These are phyloP conservation scores for Emmonsiellopsis sp. DNA, from an alignment of 2,329 filamentous ascomycete genomes.

Conservation along the genomic window DNA sequence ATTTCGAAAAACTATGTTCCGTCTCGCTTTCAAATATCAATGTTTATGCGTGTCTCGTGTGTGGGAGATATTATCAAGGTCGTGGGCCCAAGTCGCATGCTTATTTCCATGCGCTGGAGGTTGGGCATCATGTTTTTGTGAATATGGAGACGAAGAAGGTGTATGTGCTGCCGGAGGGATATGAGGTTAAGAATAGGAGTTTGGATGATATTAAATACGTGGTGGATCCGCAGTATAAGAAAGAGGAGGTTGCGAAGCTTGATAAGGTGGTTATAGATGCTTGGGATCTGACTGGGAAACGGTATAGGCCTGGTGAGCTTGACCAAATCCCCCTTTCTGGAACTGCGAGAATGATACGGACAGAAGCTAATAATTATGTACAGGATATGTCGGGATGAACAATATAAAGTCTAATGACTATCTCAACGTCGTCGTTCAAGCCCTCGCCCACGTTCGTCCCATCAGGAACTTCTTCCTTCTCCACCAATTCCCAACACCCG, in stretches of 20 bases:
- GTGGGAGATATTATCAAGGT: constrained; percentile 96
- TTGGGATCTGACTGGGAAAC: constrained; percentile 72
- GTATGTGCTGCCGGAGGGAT: constrained; percentile 71
- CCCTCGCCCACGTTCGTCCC: constrained; percentile 79
- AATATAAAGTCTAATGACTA: constrained; percentile 99
- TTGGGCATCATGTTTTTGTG: constrained; percentile 94
- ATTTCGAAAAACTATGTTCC: constrained; percentile 98
- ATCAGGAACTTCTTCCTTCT: constrained; percentile 88
- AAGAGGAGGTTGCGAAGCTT: constrained; percentile 67
- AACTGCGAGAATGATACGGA: neutral
- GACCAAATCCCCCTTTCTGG: neutral
- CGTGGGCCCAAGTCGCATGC: constrained; percentile 89
- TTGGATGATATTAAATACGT: constrained; percentile 98
- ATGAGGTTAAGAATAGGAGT: constrained; percentile 89
- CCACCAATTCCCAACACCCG: constrained; percentile 60
- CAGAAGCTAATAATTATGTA: neutral
- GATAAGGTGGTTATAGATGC: constrained; percentile 54
- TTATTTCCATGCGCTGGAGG: constrained; percentile 93
- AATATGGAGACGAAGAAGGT: constrained; percentile 64
- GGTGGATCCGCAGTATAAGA: constrained; percentile 78
- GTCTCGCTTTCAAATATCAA: constrained; percentile 96
- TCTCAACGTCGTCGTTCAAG: constrained; percentile 88
- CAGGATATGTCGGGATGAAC: constrained; percentile 92
- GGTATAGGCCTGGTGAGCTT: constrained; percentile 64
- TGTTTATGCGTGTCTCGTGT: constrained; percentile 94